Conservation (phyloP, 2,329 filamentous ascomycete genomes). For the Tolypocladium pustulatum region DNA sequence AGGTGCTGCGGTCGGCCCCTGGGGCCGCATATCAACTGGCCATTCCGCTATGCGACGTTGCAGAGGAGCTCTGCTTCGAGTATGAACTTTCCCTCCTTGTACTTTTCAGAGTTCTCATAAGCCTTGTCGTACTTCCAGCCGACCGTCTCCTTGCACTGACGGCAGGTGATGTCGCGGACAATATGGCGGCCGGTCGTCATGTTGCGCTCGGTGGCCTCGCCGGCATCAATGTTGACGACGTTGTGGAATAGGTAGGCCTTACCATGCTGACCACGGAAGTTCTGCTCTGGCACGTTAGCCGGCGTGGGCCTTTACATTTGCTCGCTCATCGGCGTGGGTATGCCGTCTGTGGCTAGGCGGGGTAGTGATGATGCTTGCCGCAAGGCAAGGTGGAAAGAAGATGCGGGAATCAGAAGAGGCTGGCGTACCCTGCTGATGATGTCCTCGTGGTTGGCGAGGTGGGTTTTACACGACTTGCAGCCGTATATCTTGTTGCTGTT, state of each 20-base stretch:
- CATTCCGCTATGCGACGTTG: constrained; percentile 45
- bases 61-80: constrained; percentile 85
- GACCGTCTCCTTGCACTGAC: constrained; percentile 83
- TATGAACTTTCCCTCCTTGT: constrained; percentile 98
- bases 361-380: neutral
- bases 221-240: constrained; percentile 81
- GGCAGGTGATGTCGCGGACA: constrained; percentile 85
- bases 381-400: neutral
- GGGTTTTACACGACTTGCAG: constrained; percentile 91
- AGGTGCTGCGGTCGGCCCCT: neutral
- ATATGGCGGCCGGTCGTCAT: constrained; percentile 97
- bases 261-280: constrained; percentile 95
- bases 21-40: neutral
- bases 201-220: constrained; percentile 83
- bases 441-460: constrained; percentile 89
- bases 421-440: constrained; percentile 78
- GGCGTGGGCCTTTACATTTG: neutral
- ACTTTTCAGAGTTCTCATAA: constrained; percentile 84
- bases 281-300: constrained; percentile 40
- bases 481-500: constrained; percentile 81
- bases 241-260: constrained; percentile 94
- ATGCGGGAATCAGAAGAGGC: neutral
- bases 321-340: neutral
- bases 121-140: constrained; percentile 99
- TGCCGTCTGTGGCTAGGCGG: neutral